These are phyloP conservation scores for Elaeagnus macrophylla DNA, from an alignment of 306 rosid genomes.

Conservation along the genomic window DNA sequence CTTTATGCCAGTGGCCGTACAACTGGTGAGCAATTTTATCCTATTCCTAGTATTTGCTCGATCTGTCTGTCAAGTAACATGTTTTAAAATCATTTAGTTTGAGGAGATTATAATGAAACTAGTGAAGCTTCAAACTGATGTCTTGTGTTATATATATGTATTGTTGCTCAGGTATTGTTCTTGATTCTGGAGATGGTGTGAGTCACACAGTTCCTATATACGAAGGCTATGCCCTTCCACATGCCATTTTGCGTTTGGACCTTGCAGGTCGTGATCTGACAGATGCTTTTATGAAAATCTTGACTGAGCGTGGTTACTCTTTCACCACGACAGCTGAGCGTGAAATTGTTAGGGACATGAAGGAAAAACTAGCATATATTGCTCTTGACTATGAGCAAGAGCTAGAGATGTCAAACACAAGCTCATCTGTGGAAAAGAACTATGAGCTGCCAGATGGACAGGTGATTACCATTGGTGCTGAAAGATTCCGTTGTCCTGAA, in stretches of 20 bases:
- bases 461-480: constrained; percentile 88
- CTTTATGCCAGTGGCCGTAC: constrained; percentile 98
- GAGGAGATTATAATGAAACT: no score
- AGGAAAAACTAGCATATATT: constrained; percentile 83
- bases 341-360: constrained; percentile 91
- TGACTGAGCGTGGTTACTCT: constrained; percentile 97
- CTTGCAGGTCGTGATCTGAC: constrained; percentile 98
- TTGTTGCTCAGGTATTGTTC: constrained; percentile 62
- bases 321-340: constrained; percentile 95
- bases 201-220: constrained; percentile 98
- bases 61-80: no score
- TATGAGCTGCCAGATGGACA: constrained; percentile 96
- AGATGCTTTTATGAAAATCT: constrained; percentile 83
- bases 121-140: constrained; percentile 5
- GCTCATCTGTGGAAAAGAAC: constrained; percentile 89
- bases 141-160: neutral
- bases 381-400: constrained; percentile 95
- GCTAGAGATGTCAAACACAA: constrained; percentile 74
- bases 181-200: constrained; percentile 97
- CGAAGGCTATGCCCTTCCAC: constrained; percentile 96
- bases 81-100: no score
- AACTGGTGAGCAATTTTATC: constrained; percentile 60
- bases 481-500: constrained; percentile 93
- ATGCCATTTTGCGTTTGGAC: constrained; percentile 93
- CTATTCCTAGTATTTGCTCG: no score